phyloP scores from a whole-genome alignment of 495 filamentous ascomycete species.

The Bryoglossum gracile region DNA sequence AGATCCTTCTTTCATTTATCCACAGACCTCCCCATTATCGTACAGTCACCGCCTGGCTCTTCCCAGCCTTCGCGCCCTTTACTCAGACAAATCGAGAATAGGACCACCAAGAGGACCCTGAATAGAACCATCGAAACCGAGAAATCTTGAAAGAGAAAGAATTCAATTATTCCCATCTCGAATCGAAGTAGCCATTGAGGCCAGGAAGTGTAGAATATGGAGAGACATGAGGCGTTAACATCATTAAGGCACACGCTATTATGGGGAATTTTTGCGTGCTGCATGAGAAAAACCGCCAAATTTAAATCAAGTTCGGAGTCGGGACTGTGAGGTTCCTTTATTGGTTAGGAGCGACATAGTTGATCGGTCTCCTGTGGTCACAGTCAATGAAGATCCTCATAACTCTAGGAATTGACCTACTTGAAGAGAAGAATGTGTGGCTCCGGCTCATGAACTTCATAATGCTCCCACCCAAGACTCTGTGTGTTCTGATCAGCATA shows the following conservation, averaged over 20 bases:
- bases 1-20: slow-evolving; percentile 1
- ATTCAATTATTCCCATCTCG: slow-evolving; percentile 21
- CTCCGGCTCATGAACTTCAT: slow-evolving; percentile 97
- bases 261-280: slow-evolving; percentile 10
- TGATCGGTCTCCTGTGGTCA: slow-evolving; percentile 64
- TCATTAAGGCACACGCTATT: slow-evolving; percentile 21
- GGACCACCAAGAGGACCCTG: not conserved
- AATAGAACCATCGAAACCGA: not conserved
- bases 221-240: slow-evolving; percentile 25
- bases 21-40: not conserved
- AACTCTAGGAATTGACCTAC: slow-evolving; percentile 44
- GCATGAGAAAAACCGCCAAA: slow-evolving; percentile 15
- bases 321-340: slow-evolving; percentile 19
- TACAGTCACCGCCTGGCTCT: not conserved
- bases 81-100: not conserved
- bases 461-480: slow-evolving; percentile 98
- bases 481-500: slow-evolving; percentile 29
- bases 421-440: slow-evolving; percentile 98
- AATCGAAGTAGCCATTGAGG: slow-evolving; percentile 16
- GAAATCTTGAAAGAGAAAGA: slow-evolving; percentile 10
- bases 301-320: slow-evolving; percentile 12
- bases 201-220: slow-evolving; percentile 18
- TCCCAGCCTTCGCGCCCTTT: not conserved
- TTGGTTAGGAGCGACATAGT: slow-evolving; percentile 65
- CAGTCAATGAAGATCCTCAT: slow-evolving; percentile 1